Base-by-base conservation (phyloP, 2,329 filamentous ascomycete genomes). In the Bimuria novae-zelandiae region DNA sequence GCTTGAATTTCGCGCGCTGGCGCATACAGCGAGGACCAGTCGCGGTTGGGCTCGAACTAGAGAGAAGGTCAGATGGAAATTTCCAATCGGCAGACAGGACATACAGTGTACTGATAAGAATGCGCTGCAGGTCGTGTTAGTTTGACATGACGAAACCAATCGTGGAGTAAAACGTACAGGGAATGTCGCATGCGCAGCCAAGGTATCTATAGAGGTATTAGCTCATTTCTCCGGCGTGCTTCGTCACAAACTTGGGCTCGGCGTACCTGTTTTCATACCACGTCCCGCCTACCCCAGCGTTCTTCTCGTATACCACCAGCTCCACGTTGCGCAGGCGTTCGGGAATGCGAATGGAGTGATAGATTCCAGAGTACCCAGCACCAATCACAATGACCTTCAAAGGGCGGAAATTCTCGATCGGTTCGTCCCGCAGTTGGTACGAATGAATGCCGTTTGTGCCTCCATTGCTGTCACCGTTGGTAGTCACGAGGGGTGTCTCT, bases 321-420 rank as follows among this genome's bases (percentile, higher is more conserved):
- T 75, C 72, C 12, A 73, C 71, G 54, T 77, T 77, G 42, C 63
- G 60, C 3, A 75, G 49, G 41, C 64, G 63, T 54, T 79, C 75
- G 1, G 76, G 75, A 55, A 78, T 75, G 4, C 76, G 66, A 45
- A 79, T 78, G 3, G 75, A 75, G 32, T 69, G 70, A 50, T 77
- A 78, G 7, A 79, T 74, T 17, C 76, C 75, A 0, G 74, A 77
- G 43, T 75, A 77, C 0, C 76, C 76, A 32, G 75, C 76, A 25
- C 76, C 76, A 22, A 79, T 77, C 3, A 77, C 73, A 46, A 79
- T 75, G 35, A 78, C 75, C 43, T 69, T 76, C 21, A 79, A 62
- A 3, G 67, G 73, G 6, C 76, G 67, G 33, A 72, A 64, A 49
- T 78, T 77, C 47, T 79, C 76, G n/a, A 78, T 63, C 0, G 74